Evolutionary conservation across 116 monocot species (phyloP), one percentile per base, ranked within the genome.

Genomic region (Dioscorea cayenensis): DNA sequence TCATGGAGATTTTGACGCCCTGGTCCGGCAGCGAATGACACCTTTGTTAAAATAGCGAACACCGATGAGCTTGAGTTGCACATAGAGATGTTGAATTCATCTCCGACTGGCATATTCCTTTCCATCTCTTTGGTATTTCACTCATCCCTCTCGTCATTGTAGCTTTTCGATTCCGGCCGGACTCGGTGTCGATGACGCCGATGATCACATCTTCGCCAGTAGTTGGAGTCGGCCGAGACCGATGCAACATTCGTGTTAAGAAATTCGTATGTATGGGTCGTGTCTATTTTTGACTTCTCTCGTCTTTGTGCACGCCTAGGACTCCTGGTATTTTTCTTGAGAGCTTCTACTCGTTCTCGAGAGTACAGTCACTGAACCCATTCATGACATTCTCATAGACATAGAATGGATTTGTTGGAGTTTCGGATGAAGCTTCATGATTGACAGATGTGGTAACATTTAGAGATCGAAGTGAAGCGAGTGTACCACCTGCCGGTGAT

Each of bases 21-120:
- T 0, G 80, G 85, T 23, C 72, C 69, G 29, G n/a, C 7, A 1
- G 87, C 77, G n/a, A 0, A 76, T 12, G n/a, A 90, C 77, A 1
- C 90, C 93, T 60, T 77, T 79, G 68, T 69, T 87, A 87, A 87
- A 94, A 52, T 38, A 72, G 21, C 90, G 73, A 14, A 90, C 87
- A 12, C 94, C 94, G 43, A 94, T 90, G 61, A 94, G 81, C 72
- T 94, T 94, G 25, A 72, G 78, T 91, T 91, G 77, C 88, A 92
- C 23, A 71, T 18, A 10, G 62, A 71, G 38, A 9, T 2, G 38
- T 38, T 38, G 38, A 38, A 38, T 5, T 38, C 38, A 5, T 38
- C 7, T 38, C 21, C 79, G 38, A 22, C 27, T 73, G 83, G 59
- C 92, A 92, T 10, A 23, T 49, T 29, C 89, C 89, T 6, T 75